Base-by-base conservation (phyloP, 345 rosid genomes). In the Lepidium didymum region DNA sequence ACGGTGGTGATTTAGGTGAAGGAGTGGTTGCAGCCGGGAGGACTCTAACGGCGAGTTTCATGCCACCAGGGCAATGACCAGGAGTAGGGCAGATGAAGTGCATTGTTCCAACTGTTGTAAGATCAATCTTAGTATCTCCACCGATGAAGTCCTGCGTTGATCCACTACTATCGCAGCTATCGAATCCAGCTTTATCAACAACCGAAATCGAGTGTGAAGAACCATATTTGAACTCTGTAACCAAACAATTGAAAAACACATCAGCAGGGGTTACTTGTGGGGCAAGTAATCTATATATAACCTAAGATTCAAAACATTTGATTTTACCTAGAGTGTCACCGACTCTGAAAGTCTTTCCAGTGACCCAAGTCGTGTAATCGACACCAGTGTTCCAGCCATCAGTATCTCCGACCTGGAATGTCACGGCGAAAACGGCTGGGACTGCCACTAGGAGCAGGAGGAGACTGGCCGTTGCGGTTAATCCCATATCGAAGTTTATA, bases 311-410 rank as follows among this genome's bases (percentile, higher is more conserved):
- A n/a, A 25, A 11, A 16, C 8, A 55, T 66, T n/a, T 31, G 9
- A 1, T 8, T 9, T 6, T 37, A 78, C 81, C 71, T 59, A 78
- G 67, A 59, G 65, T 74, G 61, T 78, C 81, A 21, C 81, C 81
- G 40, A 74, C 81, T 47, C 67, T 65, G 67, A 78, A 78, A 42
- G 73, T 64, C 53, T 78, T 74, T 53, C 69, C 78, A 14, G 11
- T 15, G 15, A 34, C 55, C 81, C 81, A 78, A 64, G 4, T 10
- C 23, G 69, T 65, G 60, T 78, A 78, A 34, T 78, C 53, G 3
- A 68, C 6, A 25, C 61, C 61, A 19, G 4, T 12, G 34, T 10
- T 40, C 81, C 81, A 78, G 5, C 76, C 78, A 42, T 38, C 7
- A 50, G 8, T 33, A 62, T 69, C 81, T 3, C 81, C 81, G 37